Base-by-base conservation (phyloP, 2,329 filamentous ascomycete species). In the Plenodomus tracheiphilus region DNA sequence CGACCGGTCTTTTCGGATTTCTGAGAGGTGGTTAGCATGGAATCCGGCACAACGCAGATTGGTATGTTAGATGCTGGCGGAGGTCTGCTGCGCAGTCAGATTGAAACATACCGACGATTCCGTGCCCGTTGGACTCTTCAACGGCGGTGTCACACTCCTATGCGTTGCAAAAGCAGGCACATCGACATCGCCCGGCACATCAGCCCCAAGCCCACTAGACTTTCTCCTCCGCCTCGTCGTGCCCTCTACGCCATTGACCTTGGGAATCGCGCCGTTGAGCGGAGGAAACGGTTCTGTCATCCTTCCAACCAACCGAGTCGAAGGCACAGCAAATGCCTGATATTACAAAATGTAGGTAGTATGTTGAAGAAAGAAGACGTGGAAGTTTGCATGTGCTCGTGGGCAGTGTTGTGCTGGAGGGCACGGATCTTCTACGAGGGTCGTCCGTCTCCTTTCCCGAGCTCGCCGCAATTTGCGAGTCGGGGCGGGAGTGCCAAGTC, bases 171-270 rank as follows among this genome's bases (percentile, higher is more conserved):
- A 69, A 16, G 79, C 74, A 28, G 75, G 76, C 21, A 72, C 78
- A 54, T 75, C 75, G 34, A 76, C 81, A 61, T 82, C 80, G 49
- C 80, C 79, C 21, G 76, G 73, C 20, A 80, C 76, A 52, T 82
- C 80, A 34, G 72, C 77, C 25, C 79, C 79, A 15, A 82, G 70
- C 32, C 70, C 77, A 62, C 75, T 79, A 15, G 74, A 76, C 56
- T 75, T 77, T 58, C 77, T 66, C 57, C 76, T 68, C 58, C 69
- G 62, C 16, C 53, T 46, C 2, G 46, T 37, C 18, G 50, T 43
- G n/a, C 47, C 53, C 49, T 68, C 62, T 15, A 39, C 44, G 8
- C 32, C 47, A 32, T 38, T 61, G 9, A 43, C 44, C 21, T 48
- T 58, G 17, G 56, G 43, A 28, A 35, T 48, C 41, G 61, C 46